Evolutionary conservation across 2,329 filamentous ascomycete genomes (phyloP), one percentile per base, ranked within the genome.

Genomic region (Penicillium corylophilum): DNA sequence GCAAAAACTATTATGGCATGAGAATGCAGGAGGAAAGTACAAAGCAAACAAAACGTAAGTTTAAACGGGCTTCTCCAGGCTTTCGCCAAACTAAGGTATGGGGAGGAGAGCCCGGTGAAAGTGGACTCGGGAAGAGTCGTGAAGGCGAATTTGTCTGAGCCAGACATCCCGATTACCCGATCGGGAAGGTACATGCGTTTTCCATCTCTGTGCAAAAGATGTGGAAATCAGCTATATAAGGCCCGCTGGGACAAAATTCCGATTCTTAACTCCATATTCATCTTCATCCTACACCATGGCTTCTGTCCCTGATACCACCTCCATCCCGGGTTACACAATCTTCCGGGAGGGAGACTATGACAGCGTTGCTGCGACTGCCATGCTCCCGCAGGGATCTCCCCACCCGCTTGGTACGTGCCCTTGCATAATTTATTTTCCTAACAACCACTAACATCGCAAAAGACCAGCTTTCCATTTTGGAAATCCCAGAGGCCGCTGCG

Each of bases 381-480:
- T 63, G 59, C 50, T 62, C 16, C 57, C 57, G 7, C 51, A 61
- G 47, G 54, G 54, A 35, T 56, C 48, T 23, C 56, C 60, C 18
- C 61, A 64, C 51, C 61, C 61, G 12, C 49, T 64, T 50, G 61
- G 61, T 64, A 55, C 10, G 53, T 28, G 26, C 26, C 20, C 15
- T 26, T 20, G 31, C 10, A 51, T 16, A 20, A 4, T 18, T 33
- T 35, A 7, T 20, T 36, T 36, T 39, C 8, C 1, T 26, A 24
- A 15, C 38, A 20, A n/a, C 22, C 24, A 23, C 41, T 61, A 33
- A 61, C 41, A 5, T n/a, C 7, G 2, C 1, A 4, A 36, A n/a
- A 63, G 64, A 67, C 45, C 64, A 66, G 50, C 57, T 67, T 22
- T 58, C 55, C n/a, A 64, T 66, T 28, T 54, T 56, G 50, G 64